Evolutionary conservation across 2,329 filamentous ascomycete genomes (phyloP), one percentile per base, ranked within the genome.

Genomic region (Hyphodiscus sp.): DNA sequence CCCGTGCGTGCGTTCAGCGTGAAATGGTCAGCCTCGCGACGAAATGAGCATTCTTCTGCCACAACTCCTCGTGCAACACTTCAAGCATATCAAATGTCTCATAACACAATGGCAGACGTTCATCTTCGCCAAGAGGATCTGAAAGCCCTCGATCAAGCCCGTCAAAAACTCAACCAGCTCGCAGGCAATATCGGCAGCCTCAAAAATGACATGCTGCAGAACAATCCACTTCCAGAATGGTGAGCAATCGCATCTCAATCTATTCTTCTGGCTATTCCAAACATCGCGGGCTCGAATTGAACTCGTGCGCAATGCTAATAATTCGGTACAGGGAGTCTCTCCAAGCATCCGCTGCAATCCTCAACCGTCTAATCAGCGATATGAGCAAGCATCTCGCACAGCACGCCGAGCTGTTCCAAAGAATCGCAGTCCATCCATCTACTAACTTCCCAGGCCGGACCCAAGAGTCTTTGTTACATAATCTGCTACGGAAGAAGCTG

Each of bases 401-500:
- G 51, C 80, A 91, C 64, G 73, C 79, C 42, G 78, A 85, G 43
- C 78, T 90, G 45, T 82, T 95, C 57, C 78, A 77, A 53, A 81
- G 82, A 51, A 77, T 89, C 49, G 85, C 87, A 58, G 80, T 88
- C 20, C 89, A 88, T 66, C 90, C 90, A 0, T 82, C 85, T 13
- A 87, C 89, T 1, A 83, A 84, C 68, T 94, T 81, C 70, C 90
- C 82, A 4, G 86, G 82, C 41, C 84, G 79, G 61, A 85, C 79
- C 5, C 83, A 89, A 55, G 82, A 87, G 68, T 72, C 69, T 47
- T 76, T 89, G 3, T 76, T 92, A 1, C 76, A 80, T 23, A 81
- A 86, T 62, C 75, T 95, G 1, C 74, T 95, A 30, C 85, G 89
- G 41, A 95, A 94, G 71, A 94, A 94, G 68, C 78, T 91, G 47